phyloP scores from a whole-genome alignment of 345 rosid species.

The Corymbia maculata region DNA sequence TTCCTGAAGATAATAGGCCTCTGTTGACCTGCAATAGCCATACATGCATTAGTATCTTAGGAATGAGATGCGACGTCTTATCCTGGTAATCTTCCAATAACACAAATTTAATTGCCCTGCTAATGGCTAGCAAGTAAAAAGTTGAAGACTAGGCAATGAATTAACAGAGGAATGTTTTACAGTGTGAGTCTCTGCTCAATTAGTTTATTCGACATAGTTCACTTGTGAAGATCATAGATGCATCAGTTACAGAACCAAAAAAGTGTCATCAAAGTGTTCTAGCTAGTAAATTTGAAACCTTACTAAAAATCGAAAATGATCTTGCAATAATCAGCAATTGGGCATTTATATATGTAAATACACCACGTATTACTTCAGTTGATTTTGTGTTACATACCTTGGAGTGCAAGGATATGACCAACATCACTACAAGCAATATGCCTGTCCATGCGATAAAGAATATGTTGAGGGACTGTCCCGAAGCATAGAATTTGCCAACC shows the following conservation, averaged over 20 bases:
- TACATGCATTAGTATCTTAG: neutral
- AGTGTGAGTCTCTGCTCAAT: neutral
- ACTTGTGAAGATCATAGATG: neutral
- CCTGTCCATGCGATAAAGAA: slow-evolving; percentile 79
- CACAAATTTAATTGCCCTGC: neutral
- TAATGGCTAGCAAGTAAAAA: neutral
- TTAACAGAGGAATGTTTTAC: neutral
- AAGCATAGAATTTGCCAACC: slow-evolving; percentile 47
- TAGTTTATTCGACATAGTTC: neutral
- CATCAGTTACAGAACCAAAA: neutral
- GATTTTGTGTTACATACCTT: slow-evolving; percentile 30
- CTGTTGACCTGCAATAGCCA: slow-evolving; percentile 43
- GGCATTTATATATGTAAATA: neutral
- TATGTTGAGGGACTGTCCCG: slow-evolving; percentile 44
- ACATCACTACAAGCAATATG: slow-evolving; percentile 53
- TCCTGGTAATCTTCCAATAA: neutral
- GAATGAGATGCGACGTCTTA: neutral
- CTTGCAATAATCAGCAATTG: neutral
- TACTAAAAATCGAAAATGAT: neutral
- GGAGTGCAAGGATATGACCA: slow-evolving; percentile 64
- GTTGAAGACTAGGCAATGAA: neutral
- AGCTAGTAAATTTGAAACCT: neutral
- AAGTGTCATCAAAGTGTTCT: neutral
- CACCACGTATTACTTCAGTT: neutral
- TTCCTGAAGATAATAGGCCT: slow-evolving; percentile 72